Evolutionary conservation across 2,329 filamentous ascomycete genomes (phyloP), one percentile per base, ranked within the genome.

Genomic region (Colletotrichum navitas): DNA sequence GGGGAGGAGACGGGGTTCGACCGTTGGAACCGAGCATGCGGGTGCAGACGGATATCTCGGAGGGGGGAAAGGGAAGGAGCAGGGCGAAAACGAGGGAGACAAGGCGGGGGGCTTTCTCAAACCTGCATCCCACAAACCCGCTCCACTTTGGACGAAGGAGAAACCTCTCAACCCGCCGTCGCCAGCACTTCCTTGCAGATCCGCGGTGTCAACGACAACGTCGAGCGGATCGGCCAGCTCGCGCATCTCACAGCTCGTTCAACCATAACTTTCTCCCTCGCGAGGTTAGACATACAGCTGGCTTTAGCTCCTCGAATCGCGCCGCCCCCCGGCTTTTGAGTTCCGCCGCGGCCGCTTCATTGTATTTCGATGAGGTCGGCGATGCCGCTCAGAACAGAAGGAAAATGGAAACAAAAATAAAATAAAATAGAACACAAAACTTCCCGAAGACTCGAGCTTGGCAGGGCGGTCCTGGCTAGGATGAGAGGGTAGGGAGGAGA

Each of bases 71-170:
- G 39, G 39, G 39, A 16, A 26, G 24, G 26, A 29, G 49, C 10
- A 36, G 43, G 43, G n/a, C 18, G 21, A 11, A 18, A 45, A 45
- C 43, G 18, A n/a, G 43, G 21, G 43, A 45, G 43, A 45, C 43
- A n/a, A 45, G 43, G 43, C 43, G 43, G 43, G 43, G 29, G 21
- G 43, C n/a, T 14, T 49, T 36, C 66, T 54, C 52, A 41, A 34
- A 63, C 58, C 54, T 45, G 51, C 51, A 43, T 32, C 56, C 68
- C 63, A 62, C 45, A 56, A 68, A 51, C 36, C 64, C 43, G 41
- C 34, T 43, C 26, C 65, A 45, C 59, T 36, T 52, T 51, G 39
- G 36, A 56, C 21, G 41, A 26, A 47, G 26, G 64, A 58, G 52
- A 24, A 34, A 34, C 18, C 29, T 32, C 8, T 21, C 14, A 2